Evolutionary conservation across 495 filamentous ascomycete species (phyloP).

Genomic region (Hypoxylon subgilvum): DNA sequence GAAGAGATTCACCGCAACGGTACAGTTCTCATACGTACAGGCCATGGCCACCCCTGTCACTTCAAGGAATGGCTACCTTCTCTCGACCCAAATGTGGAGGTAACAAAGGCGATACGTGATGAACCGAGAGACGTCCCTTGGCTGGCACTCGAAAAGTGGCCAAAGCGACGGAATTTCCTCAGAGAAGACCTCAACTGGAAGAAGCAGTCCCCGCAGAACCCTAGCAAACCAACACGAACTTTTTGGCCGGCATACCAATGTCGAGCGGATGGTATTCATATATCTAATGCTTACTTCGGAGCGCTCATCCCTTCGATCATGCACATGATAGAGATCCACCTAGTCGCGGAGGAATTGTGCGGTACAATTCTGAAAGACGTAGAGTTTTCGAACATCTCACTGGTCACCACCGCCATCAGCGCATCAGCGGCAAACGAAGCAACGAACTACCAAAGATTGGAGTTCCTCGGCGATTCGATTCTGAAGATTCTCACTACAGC

Average conservation of each 20-base stretch:
- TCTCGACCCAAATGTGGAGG: slow-evolving; percentile 29
- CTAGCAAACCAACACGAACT: slow-evolving; percentile 42
- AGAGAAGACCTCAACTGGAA: slow-evolving; percentile 42
- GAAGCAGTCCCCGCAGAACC: not conserved
- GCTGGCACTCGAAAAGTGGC: slow-evolving; percentile 56
- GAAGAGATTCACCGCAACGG: slow-evolving; percentile 3
- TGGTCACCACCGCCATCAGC: slow-evolving; percentile 76
- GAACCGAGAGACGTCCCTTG: slow-evolving; percentile 52
- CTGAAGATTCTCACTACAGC: slow-evolving; percentile 79
- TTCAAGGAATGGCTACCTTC: slow-evolving; percentile 43
- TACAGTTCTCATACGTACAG: slow-evolving; percentile 45
- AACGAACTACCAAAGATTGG: slow-evolving; percentile 82
- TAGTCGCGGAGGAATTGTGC: slow-evolving; percentile 69
- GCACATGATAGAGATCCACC: slow-evolving; percentile 66
- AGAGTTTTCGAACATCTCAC: slow-evolving; percentile 57
- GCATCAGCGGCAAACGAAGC: slow-evolving; percentile 65
- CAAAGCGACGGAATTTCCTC: slow-evolving; percentile 67
- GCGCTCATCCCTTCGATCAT: slow-evolving; percentile 77
- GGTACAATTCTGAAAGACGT: slow-evolving; percentile 63
- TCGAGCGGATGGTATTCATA: slow-evolving; percentile 62
- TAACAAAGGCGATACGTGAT: slow-evolving; percentile 32
- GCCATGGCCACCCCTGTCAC: slow-evolving; percentile 36
- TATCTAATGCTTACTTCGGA: slow-evolving; percentile 66
- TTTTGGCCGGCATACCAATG: slow-evolving; percentile 45
- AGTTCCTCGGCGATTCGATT: slow-evolving; percentile 86